Evolutionary conservation across 305 asterid genomes (phyloP), one percentile per base, ranked within the genome.

Genomic region (Fraxinus floribunda): DNA sequence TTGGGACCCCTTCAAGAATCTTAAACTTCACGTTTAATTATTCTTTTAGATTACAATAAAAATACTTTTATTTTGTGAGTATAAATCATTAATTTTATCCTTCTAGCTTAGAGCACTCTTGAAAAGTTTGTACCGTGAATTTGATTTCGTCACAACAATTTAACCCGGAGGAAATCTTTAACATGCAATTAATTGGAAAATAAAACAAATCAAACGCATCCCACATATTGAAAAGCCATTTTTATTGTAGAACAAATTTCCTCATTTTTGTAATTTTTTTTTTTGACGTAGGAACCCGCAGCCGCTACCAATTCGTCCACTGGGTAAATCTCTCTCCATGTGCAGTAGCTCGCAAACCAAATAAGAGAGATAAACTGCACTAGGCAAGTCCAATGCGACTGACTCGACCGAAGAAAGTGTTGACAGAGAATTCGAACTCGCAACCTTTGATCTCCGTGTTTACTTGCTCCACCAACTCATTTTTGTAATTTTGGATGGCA

Each of bases 1-100:
- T 30, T 29, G 75, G 75, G 75, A 70, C 75, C 75, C 75, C 35
- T 70, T 29, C 75, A 29, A 29, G n/a, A 62, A 62, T 68, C 36
- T 30, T 4, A 66, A 66, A 24, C 8, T 22, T 64, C 73, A 64
- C 73, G 36, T 41, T 11, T 41, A 11, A 46, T 46, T 46, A 46
- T 46, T 13, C n/a, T 39, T 39, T 39, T 39, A 39, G 11, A 39
- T 39, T 39, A 38, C 7, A 38, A 38, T 38, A 38, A 38, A 38
- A 38, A 22, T 38, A 8, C 46, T 39, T 39, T 39, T 39, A 39
- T 39, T 39, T 39, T 9, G 7, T 1, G 55, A 46, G 18, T 46
- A 46, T 46, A 13, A 46, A 46, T 46, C 16, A 46, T 46, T 46
- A 46, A 4, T 46, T 46, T 46, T 46, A 46, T 13, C 55, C 55